Evolutionary conservation across 352 stramenopile genomes (phyloP), one percentile per base, ranked within the genome.

Genomic region (Globisporangium irregulare): DNA sequence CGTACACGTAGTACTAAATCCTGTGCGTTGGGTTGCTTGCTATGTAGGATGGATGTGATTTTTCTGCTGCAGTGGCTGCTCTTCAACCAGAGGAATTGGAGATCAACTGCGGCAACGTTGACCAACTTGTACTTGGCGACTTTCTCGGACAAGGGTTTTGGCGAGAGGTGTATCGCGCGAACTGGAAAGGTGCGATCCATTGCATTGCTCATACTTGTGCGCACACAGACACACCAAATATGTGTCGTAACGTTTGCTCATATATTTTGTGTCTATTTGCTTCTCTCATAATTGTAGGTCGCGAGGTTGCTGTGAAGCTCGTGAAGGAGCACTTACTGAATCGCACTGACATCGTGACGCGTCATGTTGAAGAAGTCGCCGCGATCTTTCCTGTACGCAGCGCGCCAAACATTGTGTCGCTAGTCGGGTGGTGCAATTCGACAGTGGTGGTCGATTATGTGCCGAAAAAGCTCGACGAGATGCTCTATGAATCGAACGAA

Each of bases 361-460:
- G 85, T 4, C 85, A 93, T 46, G 82, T 93, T 20, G 81, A 93
- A 67, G 85, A 93, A 60, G 86, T 81, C 0, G 80, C 81, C 0
- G 74, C 81, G 10, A 90, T 91, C 61, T 93, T 90, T 27, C 77
- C 77, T 18, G 85, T 93, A 55, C 81, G 83, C 34, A 78, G 91
- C 29, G 80, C 81, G 20, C 80, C 81, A 2, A 91, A 93, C 63
- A 91, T 93, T 51, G 85, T 91, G 5, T 74, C 71, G 32, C 78
- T 93, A 15, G 70, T 93, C 18, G 85, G 83, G 12, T 92, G 85
- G 85, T 93, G 85, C 72, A 88, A 89, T 59, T 83, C 81, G 66
- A 91, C 85, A 0, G 80, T 93, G 20, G 75, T 91, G 34, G 85
- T 93, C 24, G 85, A 93, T 24, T 93, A 88, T 64, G 82, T 93